A percentile compares a stretch with the other conserved stretches of the same genome.
phyloP scores from a whole-genome alignment of 176 grass and related monocot genomes.

The Hordeum vulgare region MorexV3_pseudomolecules_assembly NC_058522.1:533873297-533873796 shows the following conservation, averaged over 20 bases:
- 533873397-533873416: slow-evolving; percentile 59
- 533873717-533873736: background rate
- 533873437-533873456: background rate
- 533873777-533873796: slow-evolving; percentile 74
- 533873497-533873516: slow-evolving; percentile 42
- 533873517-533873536: slow-evolving; percentile 13
- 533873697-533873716: slow-evolving; percentile 1
- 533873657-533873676: background rate
- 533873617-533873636: background rate
- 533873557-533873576: slow-evolving; percentile 5
- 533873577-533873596: background rate
- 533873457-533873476: slow-evolving; percentile 24
- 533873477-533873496: slow-evolving; percentile 39
- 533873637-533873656: background rate
- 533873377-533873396: slow-evolving; percentile 65
- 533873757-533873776: slow-evolving; percentile 56
- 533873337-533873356: slow-evolving; percentile 87
- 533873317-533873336: slow-evolving; percentile 57
- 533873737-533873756: background rate
- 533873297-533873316: slow-evolving; percentile 25
- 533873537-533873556: background rate
- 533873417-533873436: slow-evolving; percentile 63
- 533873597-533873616: background rate
- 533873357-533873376: slow-evolving; percentile 87
- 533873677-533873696: background rate